Percentiles rank a stretch among this genome's conserved stretches.
phyloP scores from a whole-genome alignment of 768 basidiomycete species.

The Tulasnella calospora region DNA sequence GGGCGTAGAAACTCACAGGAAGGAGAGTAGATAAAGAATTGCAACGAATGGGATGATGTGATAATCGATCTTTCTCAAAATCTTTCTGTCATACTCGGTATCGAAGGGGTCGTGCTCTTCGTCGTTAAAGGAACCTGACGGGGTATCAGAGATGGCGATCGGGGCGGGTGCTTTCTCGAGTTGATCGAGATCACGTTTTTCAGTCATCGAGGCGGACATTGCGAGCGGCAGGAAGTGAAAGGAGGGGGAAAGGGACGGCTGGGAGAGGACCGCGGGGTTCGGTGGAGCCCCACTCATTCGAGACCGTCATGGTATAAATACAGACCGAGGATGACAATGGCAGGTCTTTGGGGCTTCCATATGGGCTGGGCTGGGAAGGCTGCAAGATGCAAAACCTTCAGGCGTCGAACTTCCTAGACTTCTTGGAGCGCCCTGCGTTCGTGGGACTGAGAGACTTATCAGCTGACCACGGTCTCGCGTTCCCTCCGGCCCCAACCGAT shows the following conservation, averaged over 20 bases:
- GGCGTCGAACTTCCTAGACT: not conserved
- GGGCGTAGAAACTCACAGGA: conserved; percentile 40
- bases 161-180: not conserved
- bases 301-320: not conserved
- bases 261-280: not conserved
- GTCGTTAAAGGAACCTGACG: not conserved
- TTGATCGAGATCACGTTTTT: not conserved
- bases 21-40: conserved; percentile 70
- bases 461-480: not conserved
- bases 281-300: not conserved
- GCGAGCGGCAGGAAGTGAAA: not conserved
- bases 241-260: not conserved
- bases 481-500: not conserved
- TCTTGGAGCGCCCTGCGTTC: not conserved
- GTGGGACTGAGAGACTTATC: not conserved
- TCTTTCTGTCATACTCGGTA: conserved; percentile 16
- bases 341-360: not conserved
- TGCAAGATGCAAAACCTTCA: not conserved
- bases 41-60: conserved; percentile 70
- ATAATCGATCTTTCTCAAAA: conserved; percentile 31
- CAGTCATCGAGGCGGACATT: not conserved
- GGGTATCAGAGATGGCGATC: not conserved
- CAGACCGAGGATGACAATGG: not conserved
- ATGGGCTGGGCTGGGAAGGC: not conserved
- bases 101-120: conserved; percentile 10